Conservation (phyloP, 2,329 filamentous ascomycete genomes). For the Aspergillus tubingensis region DNA sequence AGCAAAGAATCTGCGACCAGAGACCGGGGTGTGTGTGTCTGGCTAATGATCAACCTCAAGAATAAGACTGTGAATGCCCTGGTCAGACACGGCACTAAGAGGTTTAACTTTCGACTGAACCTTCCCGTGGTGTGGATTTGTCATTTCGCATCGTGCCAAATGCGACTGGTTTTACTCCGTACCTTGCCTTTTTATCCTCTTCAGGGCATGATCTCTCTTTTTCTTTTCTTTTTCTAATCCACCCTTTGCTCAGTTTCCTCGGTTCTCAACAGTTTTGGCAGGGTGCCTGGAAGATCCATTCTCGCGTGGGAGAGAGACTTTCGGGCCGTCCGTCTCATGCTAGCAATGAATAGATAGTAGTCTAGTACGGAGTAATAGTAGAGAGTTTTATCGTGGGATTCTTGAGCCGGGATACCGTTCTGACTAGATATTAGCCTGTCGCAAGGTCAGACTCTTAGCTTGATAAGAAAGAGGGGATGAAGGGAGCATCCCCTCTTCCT, state of each 20-base stretch:
- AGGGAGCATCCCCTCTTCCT: not conserved
- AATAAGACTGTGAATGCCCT: not conserved
- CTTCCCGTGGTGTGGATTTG: slow-evolving; percentile 4
- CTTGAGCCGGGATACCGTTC: not conserved
- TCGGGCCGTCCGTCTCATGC: slow-evolving; percentile 10
- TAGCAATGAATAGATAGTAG: not conserved
- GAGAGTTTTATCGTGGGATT: not conserved
- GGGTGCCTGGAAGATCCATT: slow-evolving; percentile 12
- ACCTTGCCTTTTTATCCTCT: not conserved
- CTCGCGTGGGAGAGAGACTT: slow-evolving; percentile 16
- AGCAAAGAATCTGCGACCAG: not conserved
- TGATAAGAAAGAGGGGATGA: not conserved
- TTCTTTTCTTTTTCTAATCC: not conserved
- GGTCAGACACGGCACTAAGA: not conserved
- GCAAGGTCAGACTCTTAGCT: not conserved
- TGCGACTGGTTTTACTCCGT: not conserved
- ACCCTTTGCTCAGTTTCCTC: not conserved
- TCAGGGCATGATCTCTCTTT: not conserved
- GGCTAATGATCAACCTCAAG: not conserved
- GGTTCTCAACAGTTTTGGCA: not conserved
- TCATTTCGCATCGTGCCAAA: slow-evolving; percentile 4
- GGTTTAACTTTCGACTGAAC: slow-evolving; percentile 4
- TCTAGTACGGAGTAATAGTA: not conserved
- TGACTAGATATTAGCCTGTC: not conserved
- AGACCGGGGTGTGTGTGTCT: not conserved